Conservation (phyloP, 305 asterid species). For the Rubia peregrina region DNA sequence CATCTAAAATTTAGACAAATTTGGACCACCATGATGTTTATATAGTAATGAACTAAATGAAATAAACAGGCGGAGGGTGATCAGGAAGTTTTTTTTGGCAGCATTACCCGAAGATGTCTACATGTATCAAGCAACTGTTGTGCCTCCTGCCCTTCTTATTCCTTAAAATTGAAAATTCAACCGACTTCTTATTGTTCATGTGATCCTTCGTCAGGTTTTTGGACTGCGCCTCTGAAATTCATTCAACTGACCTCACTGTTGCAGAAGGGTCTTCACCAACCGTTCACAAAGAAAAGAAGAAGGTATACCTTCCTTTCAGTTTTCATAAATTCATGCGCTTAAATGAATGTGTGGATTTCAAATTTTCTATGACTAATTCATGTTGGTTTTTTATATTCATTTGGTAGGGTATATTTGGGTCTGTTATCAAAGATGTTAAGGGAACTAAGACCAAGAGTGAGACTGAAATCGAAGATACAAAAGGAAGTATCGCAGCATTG, state of each 20-base stretch:
- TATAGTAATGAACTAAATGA: slow-evolving; percentile 12
- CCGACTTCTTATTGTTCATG: slow-evolving; percentile 12
- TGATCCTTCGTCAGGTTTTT: slow-evolving; percentile 37
- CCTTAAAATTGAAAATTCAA: background rate
- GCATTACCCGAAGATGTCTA: slow-evolving; percentile 52
- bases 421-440: slow-evolving; percentile 62
- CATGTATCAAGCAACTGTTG: slow-evolving; percentile 35
- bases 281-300: slow-evolving; percentile 71
- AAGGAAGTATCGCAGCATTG: slow-evolving; percentile 49
- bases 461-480: slow-evolving; percentile 42
- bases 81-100: slow-evolving; percentile 64
- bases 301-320: slow-evolving; percentile 30
- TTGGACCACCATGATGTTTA: slow-evolving; percentile 14
- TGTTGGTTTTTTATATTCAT: background rate
- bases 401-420: slow-evolving; percentile 64
- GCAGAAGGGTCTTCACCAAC: slow-evolving; percentile 40
- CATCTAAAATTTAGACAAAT: slow-evolving; percentile 2
- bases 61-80: slow-evolving; percentile 59
- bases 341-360: background rate
- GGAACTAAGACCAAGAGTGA: slow-evolving; percentile 47
- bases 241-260: slow-evolving; percentile 37
- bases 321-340: background rate
- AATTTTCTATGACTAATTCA: background rate
- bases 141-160: background rate
- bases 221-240: slow-evolving; percentile 50